Base-by-base conservation (phyloP, 495 filamentous ascomycete genomes). In the Penicillium pulvis region DNA sequence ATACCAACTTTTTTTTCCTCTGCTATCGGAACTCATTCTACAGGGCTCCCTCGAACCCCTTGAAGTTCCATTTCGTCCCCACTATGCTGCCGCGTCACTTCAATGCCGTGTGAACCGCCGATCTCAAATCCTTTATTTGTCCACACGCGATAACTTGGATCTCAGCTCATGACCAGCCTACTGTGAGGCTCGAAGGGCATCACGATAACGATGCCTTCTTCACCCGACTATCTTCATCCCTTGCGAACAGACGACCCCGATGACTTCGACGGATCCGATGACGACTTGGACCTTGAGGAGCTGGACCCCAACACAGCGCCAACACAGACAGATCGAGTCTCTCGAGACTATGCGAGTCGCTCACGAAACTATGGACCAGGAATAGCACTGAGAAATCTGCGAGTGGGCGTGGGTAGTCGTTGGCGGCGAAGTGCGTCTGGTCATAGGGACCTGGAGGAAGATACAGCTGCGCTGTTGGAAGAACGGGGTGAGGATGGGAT, bases 371-470 rank as follows among this genome's bases (percentile, higher is more conserved):
- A 75, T 70, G 75, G 79, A 33, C 80, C 86, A 41, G 78, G 83
- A 28, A 92, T 91, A 62, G 87, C 89, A 17, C 67, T 92, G 57
- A 83, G 87, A 35, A 90, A 85, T 64, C 73, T 92, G 66, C 87
- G 88, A 55, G 84, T 86, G 67, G 85, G 87, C 59, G 70, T 83
- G 69, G 71, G 86, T 77, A 80, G 83, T 80, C 76, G 84, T 79
- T 78, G 85, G 87, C 70, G 64, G 62, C 69, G 72, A 46, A 73
- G 62, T 72, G 71, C 64, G 71, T 82, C 78, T 62, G 79, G 80
- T 11, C 60, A 62, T 6, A 63, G 63, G 52, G 75, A 75, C 19
- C 71, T 69, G n/a, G 80, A 79, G 33, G 81, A 87, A 30, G 86
- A 88, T 57, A 72, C 80, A 51, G 71, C 80, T 43, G 81, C 73